phyloP scores from a whole-genome alignment of 768 basidiomycete genomes.

The Mycena polygramma region DNA sequence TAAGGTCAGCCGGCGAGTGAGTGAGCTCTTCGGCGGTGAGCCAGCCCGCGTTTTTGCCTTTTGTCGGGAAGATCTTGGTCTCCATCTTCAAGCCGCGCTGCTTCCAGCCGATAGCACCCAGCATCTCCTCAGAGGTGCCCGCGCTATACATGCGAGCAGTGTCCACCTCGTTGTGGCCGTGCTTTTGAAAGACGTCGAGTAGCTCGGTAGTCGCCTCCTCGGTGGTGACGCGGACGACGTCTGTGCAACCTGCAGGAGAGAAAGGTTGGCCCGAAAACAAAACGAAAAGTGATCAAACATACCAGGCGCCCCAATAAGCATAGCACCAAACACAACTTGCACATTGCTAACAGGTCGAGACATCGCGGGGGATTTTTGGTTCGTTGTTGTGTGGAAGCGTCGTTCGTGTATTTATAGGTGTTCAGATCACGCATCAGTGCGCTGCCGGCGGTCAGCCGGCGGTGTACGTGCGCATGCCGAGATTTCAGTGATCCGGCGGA shows the following conservation, averaged over 20 bases:
- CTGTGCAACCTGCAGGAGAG: neutral
- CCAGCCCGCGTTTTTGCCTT: constrained; percentile 21
- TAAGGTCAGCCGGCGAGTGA: constrained; percentile 20
- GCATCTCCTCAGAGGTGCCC: constrained; percentile 44
- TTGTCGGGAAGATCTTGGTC: constrained; percentile 60
- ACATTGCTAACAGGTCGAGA: constrained; percentile 4
- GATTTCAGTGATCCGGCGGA: too few species aligned
- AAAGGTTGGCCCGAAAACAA: neutral
- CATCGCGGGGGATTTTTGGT: too few species aligned
- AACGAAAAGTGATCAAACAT: neutral
- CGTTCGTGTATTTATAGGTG: too few species aligned
- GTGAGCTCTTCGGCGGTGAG: constrained; percentile 1
- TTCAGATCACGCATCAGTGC: too few species aligned
- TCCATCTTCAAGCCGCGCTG: constrained; percentile 57
- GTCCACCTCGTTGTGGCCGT: constrained; percentile 60
- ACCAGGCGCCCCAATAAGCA: constrained; percentile 11
- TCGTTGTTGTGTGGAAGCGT: too few species aligned
- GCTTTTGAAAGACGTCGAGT: constrained; percentile 59
- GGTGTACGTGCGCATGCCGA: too few species aligned
- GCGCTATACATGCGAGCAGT: constrained; percentile 27
- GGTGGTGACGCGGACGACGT: neutral
- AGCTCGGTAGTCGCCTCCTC: constrained; percentile 37
- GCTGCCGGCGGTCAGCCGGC: too few species aligned
- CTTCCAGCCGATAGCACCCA: constrained; percentile 58
- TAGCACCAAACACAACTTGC: constrained; percentile 14